Evolutionary conservation across 768 basidiomycete genomes (phyloP).

Genomic region (Leccinum truebloodii): DNA sequence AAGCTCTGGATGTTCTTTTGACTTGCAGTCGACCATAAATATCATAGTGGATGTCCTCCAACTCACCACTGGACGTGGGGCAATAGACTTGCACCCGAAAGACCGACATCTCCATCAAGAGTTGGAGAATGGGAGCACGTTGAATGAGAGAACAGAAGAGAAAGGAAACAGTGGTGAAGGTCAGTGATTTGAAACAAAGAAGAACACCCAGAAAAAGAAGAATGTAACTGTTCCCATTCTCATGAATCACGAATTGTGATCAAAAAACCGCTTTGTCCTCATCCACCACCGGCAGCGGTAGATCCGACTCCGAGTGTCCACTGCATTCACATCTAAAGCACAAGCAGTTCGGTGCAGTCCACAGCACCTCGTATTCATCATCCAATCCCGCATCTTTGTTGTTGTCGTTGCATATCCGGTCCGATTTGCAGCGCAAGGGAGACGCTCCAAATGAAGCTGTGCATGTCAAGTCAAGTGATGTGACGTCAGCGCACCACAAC

Average conservation of each 20-base stretch:
- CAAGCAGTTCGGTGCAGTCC: conserved; percentile 8
- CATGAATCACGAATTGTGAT: neutral
- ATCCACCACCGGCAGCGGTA: neutral
- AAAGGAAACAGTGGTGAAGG: neutral
- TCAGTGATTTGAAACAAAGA: neutral
- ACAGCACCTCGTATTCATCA: neutral
- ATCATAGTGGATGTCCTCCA: too few relatives aligned
- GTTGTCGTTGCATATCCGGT: neutral
- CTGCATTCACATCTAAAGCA: neutral
- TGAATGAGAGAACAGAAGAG: neutral
- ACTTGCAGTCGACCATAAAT: neutral
- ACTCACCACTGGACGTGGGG: too few relatives aligned
- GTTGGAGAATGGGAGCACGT: neutral
- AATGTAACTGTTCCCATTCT: neutral
- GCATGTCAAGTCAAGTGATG: neutral
- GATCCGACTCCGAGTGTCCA: neutral
- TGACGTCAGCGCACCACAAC: neutral
- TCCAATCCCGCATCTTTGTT: neutral
- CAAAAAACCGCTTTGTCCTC: neutral
- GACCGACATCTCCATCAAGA: neutral
- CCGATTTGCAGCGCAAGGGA: conserved; percentile 28
- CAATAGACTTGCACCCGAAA: neutral
- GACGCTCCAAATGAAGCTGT: conserved; percentile 39
- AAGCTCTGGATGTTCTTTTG: neutral
- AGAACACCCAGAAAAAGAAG: neutral